Evolutionary conservation across 495 filamentous ascomycete genomes (phyloP).

Genomic region (Ascobolus immersus): DNA sequence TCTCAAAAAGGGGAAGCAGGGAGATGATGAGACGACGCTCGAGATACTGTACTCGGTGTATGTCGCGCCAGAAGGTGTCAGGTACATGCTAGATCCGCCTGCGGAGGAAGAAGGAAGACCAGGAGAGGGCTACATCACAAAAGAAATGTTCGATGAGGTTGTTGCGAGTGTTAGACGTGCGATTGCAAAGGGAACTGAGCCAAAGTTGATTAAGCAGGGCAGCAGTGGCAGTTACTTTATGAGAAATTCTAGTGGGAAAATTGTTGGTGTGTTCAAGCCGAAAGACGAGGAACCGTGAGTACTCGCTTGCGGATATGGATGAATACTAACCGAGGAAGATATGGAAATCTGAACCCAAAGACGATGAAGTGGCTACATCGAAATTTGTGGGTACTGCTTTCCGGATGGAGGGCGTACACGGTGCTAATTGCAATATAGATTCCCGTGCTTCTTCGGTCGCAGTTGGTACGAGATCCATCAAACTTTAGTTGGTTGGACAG

Average conservation of each 20-base stretch:
- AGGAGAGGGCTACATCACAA: slow-evolving; percentile 31
- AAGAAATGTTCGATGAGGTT: slow-evolving; percentile 58
- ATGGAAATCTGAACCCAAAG: slow-evolving; percentile 40
- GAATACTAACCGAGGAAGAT: slow-evolving; percentile 8
- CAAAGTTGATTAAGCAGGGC: slow-evolving; percentile 84
- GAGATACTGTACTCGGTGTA: slow-evolving; percentile 98
- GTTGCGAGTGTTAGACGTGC: slow-evolving; percentile 75
- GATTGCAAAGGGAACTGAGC: slow-evolving; percentile 79
- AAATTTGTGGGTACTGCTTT: slow-evolving; percentile 28
- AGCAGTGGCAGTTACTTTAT: slow-evolving; percentile 97
- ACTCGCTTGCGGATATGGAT: slow-evolving; percentile 2
- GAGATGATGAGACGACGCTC: slow-evolving; percentile 22
- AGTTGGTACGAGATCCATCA: slow-evolving; percentile 33
- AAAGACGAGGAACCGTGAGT: slow-evolving; percentile 92
- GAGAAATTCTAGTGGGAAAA: slow-evolving; percentile 65
- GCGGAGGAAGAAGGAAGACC: slow-evolving; percentile 25
- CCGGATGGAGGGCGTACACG: neutral
- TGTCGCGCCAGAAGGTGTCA: slow-evolving; percentile 61
- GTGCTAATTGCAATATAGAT: slow-evolving; percentile 16
- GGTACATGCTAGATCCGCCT: slow-evolving; percentile 14
- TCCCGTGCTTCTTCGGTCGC: slow-evolving; percentile 89
- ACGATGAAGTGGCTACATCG: slow-evolving; percentile 93
- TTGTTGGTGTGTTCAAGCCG: slow-evolving; percentile 94
- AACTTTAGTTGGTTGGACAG: slow-evolving; percentile 3
- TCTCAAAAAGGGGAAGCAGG: slow-evolving; percentile 41